Evolutionary conservation across 2,329 filamentous ascomycete species (phyloP).

Genomic region (Hypoxylon sp.): DNA sequence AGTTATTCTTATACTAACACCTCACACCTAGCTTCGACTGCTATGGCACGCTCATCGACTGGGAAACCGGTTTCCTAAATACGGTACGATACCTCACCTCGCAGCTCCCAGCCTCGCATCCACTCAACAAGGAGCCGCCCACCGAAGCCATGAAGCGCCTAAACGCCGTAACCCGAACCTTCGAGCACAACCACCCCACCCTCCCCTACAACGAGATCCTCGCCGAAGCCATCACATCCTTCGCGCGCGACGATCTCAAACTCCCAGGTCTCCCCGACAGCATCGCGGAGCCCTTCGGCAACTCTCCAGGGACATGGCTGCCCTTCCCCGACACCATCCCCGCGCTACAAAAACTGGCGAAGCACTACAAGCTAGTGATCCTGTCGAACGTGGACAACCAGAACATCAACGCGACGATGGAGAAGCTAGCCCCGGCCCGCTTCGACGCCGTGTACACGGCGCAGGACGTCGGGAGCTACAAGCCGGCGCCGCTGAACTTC

Average conservation of each 20-base stretch:
- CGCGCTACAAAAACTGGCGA: constrained; percentile 64
- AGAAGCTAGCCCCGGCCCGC: constrained; percentile 62
- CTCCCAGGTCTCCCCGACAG: constrained; percentile 55
- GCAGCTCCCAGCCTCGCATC: constrained; percentile 53
- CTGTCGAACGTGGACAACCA: constrained; percentile 65
- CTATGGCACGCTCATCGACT: constrained; percentile 85
- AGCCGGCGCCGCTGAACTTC: constrained; percentile 76
- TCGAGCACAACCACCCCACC: constrained; percentile 68
- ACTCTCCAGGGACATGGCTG: constrained; percentile 67
- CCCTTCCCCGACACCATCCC: constrained; percentile 71
- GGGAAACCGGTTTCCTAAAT: constrained; percentile 75
- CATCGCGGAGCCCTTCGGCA: constrained; percentile 65
- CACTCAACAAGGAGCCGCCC: constrained; percentile 57
- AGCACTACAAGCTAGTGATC: constrained; percentile 71
- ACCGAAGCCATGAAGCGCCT: constrained; percentile 58
- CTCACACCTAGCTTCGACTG: constrained; percentile 76
- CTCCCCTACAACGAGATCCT: constrained; percentile 74
- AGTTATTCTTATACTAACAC: background rate
- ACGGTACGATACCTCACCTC: constrained; percentile 67
- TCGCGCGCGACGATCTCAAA: constrained; percentile 62
- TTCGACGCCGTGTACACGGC: constrained; percentile 79
- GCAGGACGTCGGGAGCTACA: constrained; percentile 79
- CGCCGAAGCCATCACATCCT: constrained; percentile 60
- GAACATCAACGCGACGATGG: constrained; percentile 51
- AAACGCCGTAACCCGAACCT: constrained; percentile 63